A percentile compares a stretch with the other conserved stretches of the same genome.
phyloP scores from a whole-genome alignment of 2,329 filamentous ascomycete species.

The Coniella lustricola region DNA sequence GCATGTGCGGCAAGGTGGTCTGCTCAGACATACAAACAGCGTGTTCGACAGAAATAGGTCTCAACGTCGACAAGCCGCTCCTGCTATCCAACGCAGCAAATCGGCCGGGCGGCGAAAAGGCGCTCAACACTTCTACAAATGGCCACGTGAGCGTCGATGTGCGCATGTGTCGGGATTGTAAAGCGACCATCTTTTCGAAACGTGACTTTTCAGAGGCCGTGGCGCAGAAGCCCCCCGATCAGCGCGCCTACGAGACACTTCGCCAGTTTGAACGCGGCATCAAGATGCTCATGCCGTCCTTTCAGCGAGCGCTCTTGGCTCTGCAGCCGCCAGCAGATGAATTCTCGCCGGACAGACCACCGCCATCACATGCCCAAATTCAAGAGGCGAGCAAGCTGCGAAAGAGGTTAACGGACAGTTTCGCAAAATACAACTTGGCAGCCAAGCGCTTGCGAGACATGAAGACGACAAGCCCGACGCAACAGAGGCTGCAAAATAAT shows the following conservation, averaged over 20 bases:
- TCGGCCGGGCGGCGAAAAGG: constrained; percentile 35
- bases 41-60: constrained; percentile 77
- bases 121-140: constrained; percentile 17
- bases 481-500: constrained; percentile 69
- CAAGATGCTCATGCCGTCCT: constrained; percentile 69
- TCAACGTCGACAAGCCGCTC: constrained; percentile 53
- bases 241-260: constrained; percentile 75
- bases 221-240: constrained; percentile 61
- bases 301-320: constrained; percentile 67
- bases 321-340: constrained; percentile 52
- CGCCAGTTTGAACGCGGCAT: constrained; percentile 86
- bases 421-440: constrained; percentile 78
- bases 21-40: constrained; percentile 79
- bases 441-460: constrained; percentile 76
- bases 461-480: constrained; percentile 63
- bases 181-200: constrained; percentile 51
- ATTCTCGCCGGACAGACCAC: constrained; percentile 29
- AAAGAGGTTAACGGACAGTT: constrained; percentile 83
- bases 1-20: constrained; percentile 86
- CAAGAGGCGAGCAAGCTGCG: constrained; percentile 82
- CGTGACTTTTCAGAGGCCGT: constrained; percentile 71
- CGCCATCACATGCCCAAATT: constrained; percentile 59
- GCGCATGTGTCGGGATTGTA: constrained; percentile 89
- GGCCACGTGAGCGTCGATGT: constrained; percentile 67
- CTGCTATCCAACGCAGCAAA: constrained; percentile 11